phyloP scores from a whole-genome alignment of 106 monocot genomes.

The Dendrobium huoshanense region DNA sequence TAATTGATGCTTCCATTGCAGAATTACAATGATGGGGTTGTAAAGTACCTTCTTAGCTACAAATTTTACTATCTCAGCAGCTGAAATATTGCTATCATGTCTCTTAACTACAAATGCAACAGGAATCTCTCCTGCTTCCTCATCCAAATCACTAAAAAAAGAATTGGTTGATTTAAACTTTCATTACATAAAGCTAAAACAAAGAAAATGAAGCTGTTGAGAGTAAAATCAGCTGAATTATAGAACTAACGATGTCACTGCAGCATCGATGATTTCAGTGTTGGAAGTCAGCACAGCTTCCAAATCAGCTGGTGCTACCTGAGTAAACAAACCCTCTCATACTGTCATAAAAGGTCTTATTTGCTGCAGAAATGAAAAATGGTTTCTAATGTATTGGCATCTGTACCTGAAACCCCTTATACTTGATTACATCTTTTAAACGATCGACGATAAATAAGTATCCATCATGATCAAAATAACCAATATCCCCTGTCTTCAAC shows the following conservation, averaged over 20 bases:
- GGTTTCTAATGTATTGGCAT: neutral
- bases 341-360: too few relatives aligned
- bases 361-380: too few relatives aligned
- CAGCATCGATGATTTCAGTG: slow-evolving; percentile 62
- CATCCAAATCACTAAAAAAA: slow-evolving; percentile 34
- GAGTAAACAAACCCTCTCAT: neutral
- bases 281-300: slow-evolving; percentile 56
- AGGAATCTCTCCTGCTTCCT: slow-evolving; percentile 64
- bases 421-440: neutral
- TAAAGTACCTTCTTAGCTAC: slow-evolving; percentile 46
- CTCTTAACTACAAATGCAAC: slow-evolving; percentile 62
- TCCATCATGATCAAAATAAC: slow-evolving; percentile 56
- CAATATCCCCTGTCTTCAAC: slow-evolving; percentile 60
- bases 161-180: neutral
- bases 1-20: too few relatives aligned
- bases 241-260: slow-evolving; percentile 53
- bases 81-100: slow-evolving; percentile 29
- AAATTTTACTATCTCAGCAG: slow-evolving; percentile 37
- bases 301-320: slow-evolving; percentile 78
- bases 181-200: neutral
- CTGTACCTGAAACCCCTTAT: slow-evolving; percentile 6
- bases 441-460: slow-evolving; percentile 25
- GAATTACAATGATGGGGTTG: too few relatives aligned
- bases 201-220: neutral
- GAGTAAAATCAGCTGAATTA: neutral